Evolutionary conservation across 2,329 filamentous ascomycete genomes (phyloP).

Genomic region (Sporothrix phasma): DNA sequence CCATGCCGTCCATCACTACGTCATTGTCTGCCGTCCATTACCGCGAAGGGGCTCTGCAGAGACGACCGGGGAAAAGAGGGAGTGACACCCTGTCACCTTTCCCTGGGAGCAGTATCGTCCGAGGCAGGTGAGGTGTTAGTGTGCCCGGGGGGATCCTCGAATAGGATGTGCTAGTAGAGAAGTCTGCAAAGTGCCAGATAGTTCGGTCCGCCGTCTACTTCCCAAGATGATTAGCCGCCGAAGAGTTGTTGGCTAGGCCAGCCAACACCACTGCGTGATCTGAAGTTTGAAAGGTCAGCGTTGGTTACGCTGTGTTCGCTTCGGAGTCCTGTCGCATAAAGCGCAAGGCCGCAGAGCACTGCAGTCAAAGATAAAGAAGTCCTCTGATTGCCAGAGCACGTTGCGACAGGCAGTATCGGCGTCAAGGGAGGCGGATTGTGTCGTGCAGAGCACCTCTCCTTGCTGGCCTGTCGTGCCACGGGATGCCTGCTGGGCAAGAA

Average conservation of each 20-base stretch:
- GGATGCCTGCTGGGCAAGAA: background rate
- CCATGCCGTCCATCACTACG: constrained; percentile 21
- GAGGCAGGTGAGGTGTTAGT: background rate
- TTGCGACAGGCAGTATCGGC: background rate
- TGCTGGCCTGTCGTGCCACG: background rate
- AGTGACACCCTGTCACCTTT: constrained; percentile 3
- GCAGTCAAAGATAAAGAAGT: background rate
- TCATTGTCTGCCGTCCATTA: constrained; percentile 17
- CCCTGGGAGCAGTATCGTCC: background rate
- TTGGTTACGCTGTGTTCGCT: background rate
- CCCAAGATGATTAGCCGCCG: background rate
- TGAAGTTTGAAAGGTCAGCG: background rate
- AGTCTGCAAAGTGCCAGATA: background rate
- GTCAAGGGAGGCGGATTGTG: background rate
- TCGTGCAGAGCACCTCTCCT: background rate
- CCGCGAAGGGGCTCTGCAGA: background rate
- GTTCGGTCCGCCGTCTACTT: background rate
- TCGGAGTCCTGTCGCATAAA: no score
- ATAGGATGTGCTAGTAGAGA: background rate
- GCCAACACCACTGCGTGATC: background rate
- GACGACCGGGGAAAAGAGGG: background rate
- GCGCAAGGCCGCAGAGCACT: no score
- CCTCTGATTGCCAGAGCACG: background rate
- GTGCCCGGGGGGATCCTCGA: background rate
- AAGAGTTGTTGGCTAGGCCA: no score